phyloP scores from a whole-genome alignment of 2,329 filamentous ascomycete genomes.

The Aureobasidium mangrovei region DNA sequence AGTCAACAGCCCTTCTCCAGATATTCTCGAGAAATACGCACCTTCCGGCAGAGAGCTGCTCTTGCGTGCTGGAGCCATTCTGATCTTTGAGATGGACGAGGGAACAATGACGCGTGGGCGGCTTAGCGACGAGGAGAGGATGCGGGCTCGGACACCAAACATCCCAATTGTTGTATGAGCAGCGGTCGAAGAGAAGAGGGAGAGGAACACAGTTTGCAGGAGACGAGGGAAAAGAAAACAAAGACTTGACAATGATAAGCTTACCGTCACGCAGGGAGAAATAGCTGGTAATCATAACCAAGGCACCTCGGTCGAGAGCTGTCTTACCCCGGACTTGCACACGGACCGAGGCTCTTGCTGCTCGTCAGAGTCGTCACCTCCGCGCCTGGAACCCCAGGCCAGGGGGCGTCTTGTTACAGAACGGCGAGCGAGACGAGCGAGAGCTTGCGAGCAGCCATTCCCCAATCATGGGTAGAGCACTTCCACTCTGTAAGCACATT shows the following conservation, averaged over 20 bases:
- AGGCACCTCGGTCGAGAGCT: neutral
- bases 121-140: conserved; percentile 11
- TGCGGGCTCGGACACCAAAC: conserved; percentile 14
- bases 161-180: conserved; percentile 12
- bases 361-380: neutral
- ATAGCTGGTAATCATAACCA: neutral
- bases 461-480: neutral
- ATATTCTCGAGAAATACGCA: conserved; percentile 22
- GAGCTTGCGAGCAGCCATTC: neutral
- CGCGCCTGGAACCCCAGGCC: neutral
- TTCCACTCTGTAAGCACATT: neutral
- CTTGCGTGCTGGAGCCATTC: conserved; percentile 31
- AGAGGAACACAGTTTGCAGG: neutral
- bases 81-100: neutral
- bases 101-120: conserved; percentile 13
- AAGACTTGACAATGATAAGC: neutral
- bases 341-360: neutral
- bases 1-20: neutral
- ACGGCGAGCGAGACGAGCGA: neutral
- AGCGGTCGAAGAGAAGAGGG: conserved; percentile 7
- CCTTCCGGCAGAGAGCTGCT: conserved; percentile 39
- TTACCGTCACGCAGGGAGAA: neutral
- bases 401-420: neutral
- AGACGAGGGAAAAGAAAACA: neutral
- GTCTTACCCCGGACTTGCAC: neutral